Evolutionary conservation across 1,139 yeast species (phyloP).

Genomic region (Kurtzmaniella quercitrusa): DNA sequence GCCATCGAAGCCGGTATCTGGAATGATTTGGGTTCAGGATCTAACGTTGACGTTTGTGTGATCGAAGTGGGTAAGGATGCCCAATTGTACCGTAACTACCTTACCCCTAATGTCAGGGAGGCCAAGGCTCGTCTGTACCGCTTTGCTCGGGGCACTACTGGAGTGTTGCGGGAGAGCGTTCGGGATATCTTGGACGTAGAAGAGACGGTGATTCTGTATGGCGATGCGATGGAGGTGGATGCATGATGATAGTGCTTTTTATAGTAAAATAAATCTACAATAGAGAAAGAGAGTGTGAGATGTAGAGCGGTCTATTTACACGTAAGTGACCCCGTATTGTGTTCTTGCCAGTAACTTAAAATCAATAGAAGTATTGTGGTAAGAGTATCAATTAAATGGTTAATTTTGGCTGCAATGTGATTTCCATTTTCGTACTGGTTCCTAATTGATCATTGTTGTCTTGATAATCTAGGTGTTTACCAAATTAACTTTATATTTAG

Average conservation of each 20-base stretch:
- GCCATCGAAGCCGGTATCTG: constrained; percentile 98
- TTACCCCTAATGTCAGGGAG: constrained; percentile 86
- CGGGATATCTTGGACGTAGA: constrained; percentile 66
- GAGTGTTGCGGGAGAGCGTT: constrained; percentile 63
- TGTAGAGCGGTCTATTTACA: too few relatives aligned
- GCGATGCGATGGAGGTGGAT: constrained; percentile 29
- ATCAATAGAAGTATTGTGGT: too few relatives aligned
- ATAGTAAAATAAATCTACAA: too few relatives aligned
- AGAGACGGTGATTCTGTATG: constrained; percentile 52
- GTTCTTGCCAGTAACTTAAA: too few relatives aligned
- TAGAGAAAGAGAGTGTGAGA: too few relatives aligned
- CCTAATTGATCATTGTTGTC: too few relatives aligned
- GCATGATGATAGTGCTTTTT: constrained; percentile 29
- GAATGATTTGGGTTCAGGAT: constrained; percentile 98
- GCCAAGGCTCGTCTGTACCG: constrained; percentile 77
- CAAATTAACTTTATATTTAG: too few relatives aligned
- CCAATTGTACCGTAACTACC: constrained; percentile 74
- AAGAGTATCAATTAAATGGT: too few relatives aligned
- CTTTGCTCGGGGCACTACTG: constrained; percentile 90
- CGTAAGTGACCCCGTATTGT: too few relatives aligned
- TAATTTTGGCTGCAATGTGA: too few relatives aligned
- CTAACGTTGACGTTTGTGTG: constrained; percentile 94
- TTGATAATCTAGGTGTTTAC: too few relatives aligned
- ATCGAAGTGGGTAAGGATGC: constrained; percentile 93
- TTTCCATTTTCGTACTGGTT: too few relatives aligned